Conservation (phyloP, 306 rosid species). For the Lathyrus sativus region DNA sequence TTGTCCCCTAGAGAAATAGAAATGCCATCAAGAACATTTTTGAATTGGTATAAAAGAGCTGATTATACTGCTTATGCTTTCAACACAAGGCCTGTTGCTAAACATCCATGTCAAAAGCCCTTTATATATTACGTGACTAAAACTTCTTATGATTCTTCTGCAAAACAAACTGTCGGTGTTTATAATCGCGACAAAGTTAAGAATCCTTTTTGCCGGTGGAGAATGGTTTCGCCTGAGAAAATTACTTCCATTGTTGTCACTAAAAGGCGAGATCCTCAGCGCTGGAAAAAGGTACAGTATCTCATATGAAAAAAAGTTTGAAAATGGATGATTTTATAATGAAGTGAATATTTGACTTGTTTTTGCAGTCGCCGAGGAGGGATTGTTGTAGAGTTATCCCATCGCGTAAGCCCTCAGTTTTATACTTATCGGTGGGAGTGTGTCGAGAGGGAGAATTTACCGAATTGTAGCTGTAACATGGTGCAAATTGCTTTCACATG, state of each 20-base stretch:
- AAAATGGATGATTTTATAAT: background rate
- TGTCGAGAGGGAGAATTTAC: slow-evolving; percentile 69
- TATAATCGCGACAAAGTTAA: slow-evolving; percentile 43
- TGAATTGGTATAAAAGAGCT: slow-evolving; percentile 77
- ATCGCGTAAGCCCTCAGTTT: slow-evolving; percentile 46
- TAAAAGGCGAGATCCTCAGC: slow-evolving; percentile 68
- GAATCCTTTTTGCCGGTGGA: slow-evolving; percentile 64
- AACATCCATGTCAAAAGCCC: slow-evolving; percentile 82
- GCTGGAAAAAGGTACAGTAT: slow-evolving; percentile 64
- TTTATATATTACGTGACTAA: slow-evolving; percentile 55
- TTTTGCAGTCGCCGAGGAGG: slow-evolving; percentile 89
- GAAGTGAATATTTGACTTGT: background rate
- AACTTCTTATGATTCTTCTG: slow-evolving; percentile 44
- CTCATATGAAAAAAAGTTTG: background rate
- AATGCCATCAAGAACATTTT: slow-evolving; percentile 81
- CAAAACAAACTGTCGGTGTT: slow-evolving; percentile 45
- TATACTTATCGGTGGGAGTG: slow-evolving; percentile 66
- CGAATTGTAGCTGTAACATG: slow-evolving; percentile 49
- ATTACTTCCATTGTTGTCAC: slow-evolving; percentile 58
- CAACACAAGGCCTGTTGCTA: slow-evolving; percentile 85
- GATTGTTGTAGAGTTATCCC: slow-evolving; percentile 84
- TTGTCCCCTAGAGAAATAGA: slow-evolving; percentile 84
- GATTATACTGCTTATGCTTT: slow-evolving; percentile 87
- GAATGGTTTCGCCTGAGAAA: slow-evolving; percentile 60
- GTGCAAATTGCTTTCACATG: background rate